Evolutionary conservation across 2,329 filamentous ascomycete species (phyloP).

Genomic region (Penicillium carneum): DNA sequence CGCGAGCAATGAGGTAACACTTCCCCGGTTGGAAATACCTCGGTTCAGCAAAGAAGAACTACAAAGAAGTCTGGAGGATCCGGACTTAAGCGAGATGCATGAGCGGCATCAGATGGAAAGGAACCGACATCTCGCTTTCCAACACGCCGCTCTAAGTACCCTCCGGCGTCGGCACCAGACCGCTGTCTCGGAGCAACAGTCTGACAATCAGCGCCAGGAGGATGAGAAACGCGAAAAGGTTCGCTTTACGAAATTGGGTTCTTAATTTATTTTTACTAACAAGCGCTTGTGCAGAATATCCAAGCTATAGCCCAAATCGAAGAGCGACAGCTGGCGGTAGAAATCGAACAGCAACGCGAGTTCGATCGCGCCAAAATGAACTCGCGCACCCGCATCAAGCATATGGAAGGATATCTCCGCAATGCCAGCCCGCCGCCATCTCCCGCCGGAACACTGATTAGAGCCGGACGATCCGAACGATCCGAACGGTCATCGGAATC

Average conservation of each 20-base stretch:
- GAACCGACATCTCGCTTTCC: conserved; percentile 46
- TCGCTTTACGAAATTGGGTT: conserved; percentile 2
- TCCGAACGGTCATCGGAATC: conserved; percentile 33
- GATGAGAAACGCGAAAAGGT: conserved; percentile 52
- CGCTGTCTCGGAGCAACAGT: conserved; percentile 40
- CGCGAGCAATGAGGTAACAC: conserved; percentile 28
- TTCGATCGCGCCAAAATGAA: conserved; percentile 54
- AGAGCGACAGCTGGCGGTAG: conserved; percentile 53
- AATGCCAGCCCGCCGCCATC: conserved; percentile 50
- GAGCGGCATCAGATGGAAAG: conserved; percentile 42
- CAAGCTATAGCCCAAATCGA: conserved; percentile 48
- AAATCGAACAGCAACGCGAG: conserved; percentile 55
- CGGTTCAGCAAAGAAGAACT: conserved; percentile 46
- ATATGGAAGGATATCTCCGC: conserved; percentile 58
- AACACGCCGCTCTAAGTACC: conserved; percentile 41
- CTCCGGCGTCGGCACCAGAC: conserved; percentile 43
- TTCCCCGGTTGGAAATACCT: conserved; percentile 44
- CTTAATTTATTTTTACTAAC: not conserved
- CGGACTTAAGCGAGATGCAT: conserved; percentile 42
- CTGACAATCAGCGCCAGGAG: conserved; percentile 43
- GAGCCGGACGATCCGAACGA: conserved; percentile 25
- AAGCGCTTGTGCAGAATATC: conserved; percentile 43
- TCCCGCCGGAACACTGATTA: conserved; percentile 21
- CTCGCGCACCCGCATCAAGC: conserved; percentile 54
- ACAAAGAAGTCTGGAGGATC: conserved; percentile 46